These are phyloP conservation scores for Penicillium fimorum DNA, from an alignment of 495 filamentous ascomycete species.

Conservation along the genomic window DNA sequence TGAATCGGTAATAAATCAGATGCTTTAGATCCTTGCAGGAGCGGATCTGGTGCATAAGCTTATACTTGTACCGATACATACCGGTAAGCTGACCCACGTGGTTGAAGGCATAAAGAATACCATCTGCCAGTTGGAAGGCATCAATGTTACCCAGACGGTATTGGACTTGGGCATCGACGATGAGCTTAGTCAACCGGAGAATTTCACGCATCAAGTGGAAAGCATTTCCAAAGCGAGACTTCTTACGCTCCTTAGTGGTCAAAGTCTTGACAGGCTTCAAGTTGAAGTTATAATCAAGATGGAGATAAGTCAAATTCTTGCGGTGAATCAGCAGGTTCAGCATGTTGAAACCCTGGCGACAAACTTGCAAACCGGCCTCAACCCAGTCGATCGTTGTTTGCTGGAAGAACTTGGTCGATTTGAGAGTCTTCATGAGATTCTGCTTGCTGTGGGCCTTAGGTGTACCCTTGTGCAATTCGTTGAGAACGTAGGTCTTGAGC, in stretches of 20 bases:
- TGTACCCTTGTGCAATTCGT: constrained; percentile 91
- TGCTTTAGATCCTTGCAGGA: constrained; percentile 99
- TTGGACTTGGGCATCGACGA: constrained; percentile 98
- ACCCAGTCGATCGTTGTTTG: constrained; percentile 99
- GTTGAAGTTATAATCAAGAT: constrained; percentile 99
- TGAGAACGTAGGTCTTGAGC: constrained; percentile 93
- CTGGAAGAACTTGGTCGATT: constrained; percentile 98
- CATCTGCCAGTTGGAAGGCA: constrained; percentile 97
- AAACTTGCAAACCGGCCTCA: constrained; percentile 97
- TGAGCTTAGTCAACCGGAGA: constrained; percentile 93
- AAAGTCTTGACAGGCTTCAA: constrained; percentile 98
- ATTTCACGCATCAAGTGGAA: constrained; percentile 99
- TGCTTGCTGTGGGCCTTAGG: constrained; percentile 96
- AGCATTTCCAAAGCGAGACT: constrained; percentile 98
- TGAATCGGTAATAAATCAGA: constrained; percentile 99
- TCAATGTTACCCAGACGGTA: constrained; percentile 98
- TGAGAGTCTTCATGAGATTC: constrained; percentile 82
- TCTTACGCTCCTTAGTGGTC: constrained; percentile 99
- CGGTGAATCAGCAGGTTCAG: constrained; percentile 95
- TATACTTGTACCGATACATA: constrained; percentile 99
- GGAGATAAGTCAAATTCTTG: constrained; percentile 98
- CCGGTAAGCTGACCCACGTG: constrained; percentile 98
- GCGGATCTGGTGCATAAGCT: constrained; percentile 99
- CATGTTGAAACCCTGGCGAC: constrained; percentile 99
- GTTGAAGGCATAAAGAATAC: constrained; percentile 98